Evolutionary conservation across 1,284 basidiomycete species (phyloP), one percentile per base, ranked within the genome.

Genomic region (Ustilago sp.): DNA sequence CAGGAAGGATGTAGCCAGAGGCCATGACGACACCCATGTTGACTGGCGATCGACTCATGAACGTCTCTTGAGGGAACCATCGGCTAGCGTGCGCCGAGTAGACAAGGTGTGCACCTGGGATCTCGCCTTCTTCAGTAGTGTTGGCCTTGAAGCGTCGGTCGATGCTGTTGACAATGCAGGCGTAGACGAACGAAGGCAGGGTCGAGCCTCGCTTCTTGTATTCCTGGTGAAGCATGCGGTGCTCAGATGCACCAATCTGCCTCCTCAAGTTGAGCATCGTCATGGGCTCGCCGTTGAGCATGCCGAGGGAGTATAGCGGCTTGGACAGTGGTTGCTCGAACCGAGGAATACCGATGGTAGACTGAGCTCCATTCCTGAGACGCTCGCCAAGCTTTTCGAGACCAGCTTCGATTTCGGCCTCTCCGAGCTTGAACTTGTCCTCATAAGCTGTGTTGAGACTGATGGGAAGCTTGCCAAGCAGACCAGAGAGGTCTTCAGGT

Each of bases 131-230:
- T 8, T 60, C 47, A 0, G 53, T 17, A 4, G 47, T 58, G 62
- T 52, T 59, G 3, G 58, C 39, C 9, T 43, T 61, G 57, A 59
- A 70, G 28, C 50, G 57, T 48, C 62, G 57, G 59, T 70, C 68
- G 53, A 70, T 70, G 54, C 68, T 70, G 61, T 70, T 70, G 32
- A 70, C 62, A 8, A 70, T 63, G 59, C 68, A 70, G 4, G 68
- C 68, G 32, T 70, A 70, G 39, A 64, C 59, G 28, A 70, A 60
- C 3, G 68, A 64, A 32, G 68, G 68, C 0, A 70, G 52, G 3
- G 47, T 60, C 11, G 53, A 52, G 9, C 62, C 68, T 19, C 41
- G 48, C 54, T 64, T 64, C 59, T 64, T 70, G 68, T 51, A 56
- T 2, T 62, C 62, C 23, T 53, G 45, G n/a, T 57, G 52, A 8